Evolutionary conservation across 2,329 filamentous ascomycete species (phyloP).

Genomic region (Nakataea oryzae): DNA sequence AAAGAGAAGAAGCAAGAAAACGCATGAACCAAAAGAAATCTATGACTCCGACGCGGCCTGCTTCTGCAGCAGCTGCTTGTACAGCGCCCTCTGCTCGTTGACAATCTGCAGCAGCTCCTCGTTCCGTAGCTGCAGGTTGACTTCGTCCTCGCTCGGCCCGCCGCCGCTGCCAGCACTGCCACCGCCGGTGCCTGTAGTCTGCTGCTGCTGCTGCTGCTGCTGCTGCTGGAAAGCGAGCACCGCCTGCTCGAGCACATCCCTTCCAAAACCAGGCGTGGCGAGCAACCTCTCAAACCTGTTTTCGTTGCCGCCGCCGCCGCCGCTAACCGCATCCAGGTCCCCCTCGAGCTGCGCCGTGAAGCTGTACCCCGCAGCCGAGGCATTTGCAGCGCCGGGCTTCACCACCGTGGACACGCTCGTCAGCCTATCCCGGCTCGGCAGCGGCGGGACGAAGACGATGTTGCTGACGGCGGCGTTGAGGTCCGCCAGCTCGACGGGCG

Average conservation of each 20-base stretch:
- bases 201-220: slow-evolving; percentile 3
- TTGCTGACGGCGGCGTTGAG: slow-evolving; percentile 79
- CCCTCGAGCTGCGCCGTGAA: slow-evolving; percentile 53
- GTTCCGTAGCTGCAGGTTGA: slow-evolving; percentile 20
- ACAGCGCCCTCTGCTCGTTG: slow-evolving; percentile 23
- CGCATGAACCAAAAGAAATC: background rate
- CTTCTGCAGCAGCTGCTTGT: slow-evolving; percentile 20
- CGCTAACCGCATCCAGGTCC: slow-evolving; percentile 20
- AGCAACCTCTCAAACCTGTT: slow-evolving; percentile 35
- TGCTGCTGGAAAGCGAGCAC: slow-evolving; percentile 33
- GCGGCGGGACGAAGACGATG: slow-evolving; percentile 59
- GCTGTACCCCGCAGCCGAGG: slow-evolving; percentile 43
- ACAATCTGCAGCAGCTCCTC: slow-evolving; percentile 28
- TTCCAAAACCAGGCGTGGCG: slow-evolving; percentile 33
- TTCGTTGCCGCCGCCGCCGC: background rate
- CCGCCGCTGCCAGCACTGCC: slow-evolving; percentile 11
- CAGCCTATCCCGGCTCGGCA: slow-evolving; percentile 18
- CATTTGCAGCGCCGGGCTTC: slow-evolving; percentile 59
- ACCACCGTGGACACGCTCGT: slow-evolving; percentile 46
- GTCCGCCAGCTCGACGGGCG: slow-evolving; percentile 56
- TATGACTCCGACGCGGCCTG: slow-evolving; percentile 15
- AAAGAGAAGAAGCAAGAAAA: background rate
- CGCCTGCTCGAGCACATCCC: slow-evolving; percentile 36
- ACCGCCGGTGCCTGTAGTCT: slow-evolving; percentile 10
- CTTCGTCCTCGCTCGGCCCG: background rate